Evolutionary conservation across 805 yeast species (phyloP).

Genomic region (Scheffersomyces lignosus): DNA sequence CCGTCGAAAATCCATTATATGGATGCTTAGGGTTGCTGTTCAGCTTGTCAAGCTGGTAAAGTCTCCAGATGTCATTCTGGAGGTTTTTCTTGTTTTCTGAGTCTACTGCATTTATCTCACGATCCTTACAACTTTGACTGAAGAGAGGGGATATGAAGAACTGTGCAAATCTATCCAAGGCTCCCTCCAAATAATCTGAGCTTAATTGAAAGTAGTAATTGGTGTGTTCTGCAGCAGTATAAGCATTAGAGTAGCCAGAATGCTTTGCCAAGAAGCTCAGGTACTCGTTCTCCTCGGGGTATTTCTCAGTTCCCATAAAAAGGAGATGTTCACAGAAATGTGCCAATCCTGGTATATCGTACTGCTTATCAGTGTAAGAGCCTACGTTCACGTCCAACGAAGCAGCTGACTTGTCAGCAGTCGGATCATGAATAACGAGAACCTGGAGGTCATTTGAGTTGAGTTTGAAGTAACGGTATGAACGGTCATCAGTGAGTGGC

Average conservation of each 20-base stretch:
- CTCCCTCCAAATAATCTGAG: slow-evolving; percentile 75
- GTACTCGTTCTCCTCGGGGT: slow-evolving; percentile 74
- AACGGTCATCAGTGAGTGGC: slow-evolving; percentile 69
- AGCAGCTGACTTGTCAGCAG: slow-evolving; percentile 76
- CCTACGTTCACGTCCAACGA: slow-evolving; percentile 80
- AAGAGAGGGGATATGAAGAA: slow-evolving; percentile 88
- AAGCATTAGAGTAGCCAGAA: slow-evolving; percentile 90
- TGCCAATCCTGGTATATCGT: slow-evolving; percentile 67
- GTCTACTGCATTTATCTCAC: slow-evolving; percentile 93
- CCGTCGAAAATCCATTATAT: slow-evolving; percentile 85
- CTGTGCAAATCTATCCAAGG: slow-evolving; percentile 89
- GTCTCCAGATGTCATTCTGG: slow-evolving; percentile 87
- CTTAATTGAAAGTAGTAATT: slow-evolving; percentile 88
- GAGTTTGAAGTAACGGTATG: slow-evolving; percentile 64
- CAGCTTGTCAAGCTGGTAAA: slow-evolving; percentile 79
- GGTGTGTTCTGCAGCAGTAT: slow-evolving; percentile 84
- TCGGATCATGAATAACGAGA: slow-evolving; percentile 64
- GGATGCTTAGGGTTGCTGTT: slow-evolving; percentile 78
- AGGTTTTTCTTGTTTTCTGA: slow-evolving; percentile 93
- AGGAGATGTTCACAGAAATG: slow-evolving; percentile 68
- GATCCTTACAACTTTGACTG: slow-evolving; percentile 69
- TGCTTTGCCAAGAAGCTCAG: slow-evolving; percentile 74
- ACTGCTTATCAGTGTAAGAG: slow-evolving; percentile 65
- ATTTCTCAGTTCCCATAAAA: slow-evolving; percentile 78
- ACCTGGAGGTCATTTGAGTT: slow-evolving; percentile 56